Evolutionary conservation across 2,329 filamentous ascomycete species (phyloP).

Genomic region (Xylaria sp.): DNA sequence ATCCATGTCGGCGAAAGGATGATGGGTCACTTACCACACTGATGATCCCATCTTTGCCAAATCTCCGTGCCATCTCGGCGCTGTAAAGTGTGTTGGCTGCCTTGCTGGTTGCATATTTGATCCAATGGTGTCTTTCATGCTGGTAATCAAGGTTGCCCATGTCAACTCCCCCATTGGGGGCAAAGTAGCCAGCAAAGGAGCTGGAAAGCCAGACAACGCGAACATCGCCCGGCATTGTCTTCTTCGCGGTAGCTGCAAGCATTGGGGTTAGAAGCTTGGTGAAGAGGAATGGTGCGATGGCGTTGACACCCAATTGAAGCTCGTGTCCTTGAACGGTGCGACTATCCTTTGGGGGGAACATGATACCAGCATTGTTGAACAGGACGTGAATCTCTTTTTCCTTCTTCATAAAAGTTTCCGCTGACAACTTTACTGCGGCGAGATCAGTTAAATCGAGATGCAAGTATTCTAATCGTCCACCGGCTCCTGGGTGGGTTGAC

Average conservation of each 20-base stretch:
- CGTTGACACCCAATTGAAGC: slow-evolving; percentile 15
- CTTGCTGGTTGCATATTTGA: slow-evolving; percentile 16
- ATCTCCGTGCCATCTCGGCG: slow-evolving; percentile 6
- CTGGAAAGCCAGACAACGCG: slow-evolving; percentile 20
- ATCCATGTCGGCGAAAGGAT: not conserved
- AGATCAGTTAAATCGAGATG: slow-evolving; percentile 13
- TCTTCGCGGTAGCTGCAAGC: not conserved
- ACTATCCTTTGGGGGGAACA: not conserved
- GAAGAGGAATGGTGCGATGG: slow-evolving; percentile 16
- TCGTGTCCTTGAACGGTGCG: slow-evolving; percentile 19
- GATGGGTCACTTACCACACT: slow-evolving; percentile 19
- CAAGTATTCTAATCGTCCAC: slow-evolving; percentile 1
- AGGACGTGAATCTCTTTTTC: slow-evolving; percentile 10
- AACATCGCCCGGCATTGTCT: not conserved
- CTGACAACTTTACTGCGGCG: not conserved
- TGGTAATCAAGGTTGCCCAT: slow-evolving; percentile 8
- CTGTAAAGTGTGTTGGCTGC: not conserved
- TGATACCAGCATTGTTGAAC: slow-evolving; percentile 22
- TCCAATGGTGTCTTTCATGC: not conserved
- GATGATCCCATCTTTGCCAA: not conserved
- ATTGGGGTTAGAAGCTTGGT: slow-evolving; percentile 13
- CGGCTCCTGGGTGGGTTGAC: not conserved
- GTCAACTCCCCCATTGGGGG: not conserved
- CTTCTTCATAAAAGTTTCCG: not conserved
- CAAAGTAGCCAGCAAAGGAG: not conserved